phyloP scores from a whole-genome alignment of 2,329 filamentous ascomycete genomes.

The Lojkania enalia region DNA sequence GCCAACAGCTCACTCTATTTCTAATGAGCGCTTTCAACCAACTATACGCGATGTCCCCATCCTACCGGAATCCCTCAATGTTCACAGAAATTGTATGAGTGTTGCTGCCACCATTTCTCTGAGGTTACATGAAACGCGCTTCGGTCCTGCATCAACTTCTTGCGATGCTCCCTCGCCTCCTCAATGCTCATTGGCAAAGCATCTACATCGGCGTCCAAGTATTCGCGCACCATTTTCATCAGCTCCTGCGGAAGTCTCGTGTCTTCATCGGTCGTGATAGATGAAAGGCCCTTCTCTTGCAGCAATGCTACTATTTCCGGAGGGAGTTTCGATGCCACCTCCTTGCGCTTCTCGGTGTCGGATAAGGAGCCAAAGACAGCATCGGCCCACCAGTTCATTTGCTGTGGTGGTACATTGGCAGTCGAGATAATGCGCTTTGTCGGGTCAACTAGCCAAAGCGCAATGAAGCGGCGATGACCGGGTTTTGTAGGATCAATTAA shows the following conservation, averaged over 20 bases:
- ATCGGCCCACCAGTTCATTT: slow-evolving; percentile 49
- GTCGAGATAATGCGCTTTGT: slow-evolving; percentile 55
- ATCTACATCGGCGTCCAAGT: slow-evolving; percentile 7
- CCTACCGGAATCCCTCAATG: slow-evolving; percentile 22
- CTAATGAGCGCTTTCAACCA: neutral
- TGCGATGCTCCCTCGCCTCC: slow-evolving; percentile 21
- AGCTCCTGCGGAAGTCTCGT: slow-evolving; percentile 21
- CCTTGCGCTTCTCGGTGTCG: neutral
- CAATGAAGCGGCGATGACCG: slow-evolving; percentile 61
- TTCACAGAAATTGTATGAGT: slow-evolving; percentile 20
- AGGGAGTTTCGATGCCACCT: slow-evolving; percentile 16
- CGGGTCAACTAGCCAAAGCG: slow-evolving; percentile 64
- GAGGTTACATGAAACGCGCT: slow-evolving; percentile 6
- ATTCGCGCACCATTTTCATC: slow-evolving; percentile 15
- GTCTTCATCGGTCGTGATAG: neutral
- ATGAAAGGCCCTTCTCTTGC: slow-evolving; percentile 8
- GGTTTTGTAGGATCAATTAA: slow-evolving; percentile 55
- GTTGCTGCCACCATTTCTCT: slow-evolving; percentile 8
- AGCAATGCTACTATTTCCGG: slow-evolving; percentile 18
- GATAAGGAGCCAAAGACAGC: slow-evolving; percentile 15
- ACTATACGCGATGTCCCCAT: neutral
- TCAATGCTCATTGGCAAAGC: slow-evolving; percentile 19
- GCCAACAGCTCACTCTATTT: neutral
- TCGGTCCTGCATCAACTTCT: slow-evolving; percentile 16
- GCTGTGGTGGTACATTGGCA: slow-evolving; percentile 57